Evolutionary conservation across 805 yeast genomes (phyloP), one percentile per base, ranked within the genome.

Genomic region (Saccharomycopsis sp.): DNA sequence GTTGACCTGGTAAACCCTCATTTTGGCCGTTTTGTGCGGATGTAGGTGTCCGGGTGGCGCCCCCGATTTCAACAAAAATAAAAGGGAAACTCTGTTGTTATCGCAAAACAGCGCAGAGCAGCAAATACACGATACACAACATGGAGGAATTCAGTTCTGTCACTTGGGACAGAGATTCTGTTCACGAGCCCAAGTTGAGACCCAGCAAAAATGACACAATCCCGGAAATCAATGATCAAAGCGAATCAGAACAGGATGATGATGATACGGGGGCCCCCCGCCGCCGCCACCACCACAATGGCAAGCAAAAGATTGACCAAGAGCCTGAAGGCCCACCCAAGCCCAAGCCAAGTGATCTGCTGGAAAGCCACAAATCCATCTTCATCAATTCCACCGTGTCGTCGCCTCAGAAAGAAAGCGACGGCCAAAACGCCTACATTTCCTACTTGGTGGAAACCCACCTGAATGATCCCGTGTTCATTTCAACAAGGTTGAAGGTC

Each of bases 391-490:
- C 71, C 2, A 47, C 41, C 3, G 85, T 81, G 4, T 56, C 68
- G 2, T 68, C 69, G 17, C 92, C 94, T 2, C 68, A 71, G 42
- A 74, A 79, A 52, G 89, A 82, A 54, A 65, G 72, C 39, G 92
- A 84, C 38, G 77, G 81, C 1, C 80, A 81, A 46, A 81, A 80
- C 50, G 78, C 85, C n/a, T 85, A 62, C 57, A 80, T 83, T 8
- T 72, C 92, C 4, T 86, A 81, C 54, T 63, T 80, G 30, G 64
- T 86, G 20, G 70, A 77, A 23, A 75, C 92, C 1, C 60, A 64
- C 36, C 69, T 88, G 1, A 68, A 79, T 53, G 71, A 74, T 51
- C 82, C 88, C 1, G 68, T 67, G 3, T 72, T 82, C 42, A 64
- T 63, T 29, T 45, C 54, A 18, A 46, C 62, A 2, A 58, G 59